Percentiles rank a stretch among this genome's conserved stretches.
Evolutionary conservation across 2,329 filamentous ascomycete species (phyloP).

Genomic region (Monascus ruber): DNA sequence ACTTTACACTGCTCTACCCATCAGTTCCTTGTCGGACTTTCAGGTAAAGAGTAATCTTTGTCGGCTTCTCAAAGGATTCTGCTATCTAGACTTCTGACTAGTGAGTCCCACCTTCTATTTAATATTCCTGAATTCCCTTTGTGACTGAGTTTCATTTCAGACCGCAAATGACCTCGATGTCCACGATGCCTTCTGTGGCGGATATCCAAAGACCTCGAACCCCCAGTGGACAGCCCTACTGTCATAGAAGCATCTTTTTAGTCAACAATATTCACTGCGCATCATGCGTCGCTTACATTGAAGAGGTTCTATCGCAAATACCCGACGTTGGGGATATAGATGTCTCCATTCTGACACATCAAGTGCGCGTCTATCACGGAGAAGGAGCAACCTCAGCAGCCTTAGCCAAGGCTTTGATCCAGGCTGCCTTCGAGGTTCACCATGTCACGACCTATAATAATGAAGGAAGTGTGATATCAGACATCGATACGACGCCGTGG

Average conservation of each 20-base stretch:
- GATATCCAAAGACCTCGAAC: constrained; percentile 1
- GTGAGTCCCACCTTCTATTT: too few relatives aligned
- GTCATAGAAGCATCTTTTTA: constrained; percentile 25
- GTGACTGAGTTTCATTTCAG: too few relatives aligned
- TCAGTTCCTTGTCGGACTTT: background rate
- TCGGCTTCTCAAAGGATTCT: too few relatives aligned
- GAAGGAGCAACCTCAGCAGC: constrained; percentile 17
- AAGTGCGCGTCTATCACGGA: constrained; percentile 32
- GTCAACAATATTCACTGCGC: constrained; percentile 40
- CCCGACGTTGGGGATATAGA: constrained; percentile 25
- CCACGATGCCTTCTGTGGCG: constrained; percentile 8
- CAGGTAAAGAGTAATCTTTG: too few relatives aligned
- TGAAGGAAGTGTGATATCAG: constrained; percentile 17
- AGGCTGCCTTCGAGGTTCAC: constrained; percentile 37
- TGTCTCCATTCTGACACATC: constrained; percentile 33
- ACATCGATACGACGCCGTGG: constrained; percentile 24
- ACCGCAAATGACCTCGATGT: background rate
- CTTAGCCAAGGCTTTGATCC: constrained; percentile 27
- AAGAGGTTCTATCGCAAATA: constrained; percentile 30
- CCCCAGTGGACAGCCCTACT: background rate
- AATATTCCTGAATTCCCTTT: too few relatives aligned
- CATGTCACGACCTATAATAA: constrained; percentile 31
- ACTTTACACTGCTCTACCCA: background rate
- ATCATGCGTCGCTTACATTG: constrained; percentile 36
- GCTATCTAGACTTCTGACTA: too few relatives aligned